phyloP scores from a whole-genome alignment of 2,329 filamentous ascomycete species.

The Cladosporium oxysporum region DNA sequence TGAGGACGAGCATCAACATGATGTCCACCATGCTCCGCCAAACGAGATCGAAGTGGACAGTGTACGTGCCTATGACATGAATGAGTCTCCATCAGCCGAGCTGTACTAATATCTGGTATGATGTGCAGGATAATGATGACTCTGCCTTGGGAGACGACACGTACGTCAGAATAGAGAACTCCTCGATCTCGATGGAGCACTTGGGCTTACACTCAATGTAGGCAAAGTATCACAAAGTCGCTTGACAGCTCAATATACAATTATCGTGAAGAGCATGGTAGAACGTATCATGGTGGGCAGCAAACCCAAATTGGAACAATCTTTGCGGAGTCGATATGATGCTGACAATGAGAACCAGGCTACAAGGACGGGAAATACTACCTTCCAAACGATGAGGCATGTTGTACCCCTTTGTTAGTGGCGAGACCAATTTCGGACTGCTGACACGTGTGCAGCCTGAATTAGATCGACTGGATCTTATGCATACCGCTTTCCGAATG shows the following conservation, averaged over 20 bases:
- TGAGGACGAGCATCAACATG: no score
- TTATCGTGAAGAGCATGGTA: slow-evolving; percentile 39
- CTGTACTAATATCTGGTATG: slow-evolving; percentile 21
- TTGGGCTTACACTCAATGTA: slow-evolving; percentile 17
- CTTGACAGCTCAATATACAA: slow-evolving; percentile 40
- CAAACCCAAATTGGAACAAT: background rate
- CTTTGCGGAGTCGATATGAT: background rate
- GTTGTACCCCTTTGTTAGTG: slow-evolving; percentile 8
- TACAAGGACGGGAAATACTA: slow-evolving; percentile 44
- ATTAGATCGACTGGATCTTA: slow-evolving; percentile 41
- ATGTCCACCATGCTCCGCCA: no score
- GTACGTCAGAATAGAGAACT: slow-evolving; percentile 24
- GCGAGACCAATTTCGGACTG: background rate
- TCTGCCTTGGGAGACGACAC: slow-evolving; percentile 39
- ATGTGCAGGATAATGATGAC: slow-evolving; percentile 32
- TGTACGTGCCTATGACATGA: background rate
- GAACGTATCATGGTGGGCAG: slow-evolving; percentile 39
- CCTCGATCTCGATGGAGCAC: background rate
- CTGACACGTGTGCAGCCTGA: slow-evolving; percentile 32
- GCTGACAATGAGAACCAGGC: slow-evolving; percentile 25
- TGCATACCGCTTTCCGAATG: slow-evolving; percentile 51
- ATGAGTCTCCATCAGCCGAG: background rate
- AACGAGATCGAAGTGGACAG: slow-evolving; percentile 17
- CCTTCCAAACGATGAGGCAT: slow-evolving; percentile 43
- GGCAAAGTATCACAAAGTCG: slow-evolving; percentile 38